phyloP scores from a whole-genome alignment of 169 alveolate species.

The Plasmodium blacklocki region DNA sequence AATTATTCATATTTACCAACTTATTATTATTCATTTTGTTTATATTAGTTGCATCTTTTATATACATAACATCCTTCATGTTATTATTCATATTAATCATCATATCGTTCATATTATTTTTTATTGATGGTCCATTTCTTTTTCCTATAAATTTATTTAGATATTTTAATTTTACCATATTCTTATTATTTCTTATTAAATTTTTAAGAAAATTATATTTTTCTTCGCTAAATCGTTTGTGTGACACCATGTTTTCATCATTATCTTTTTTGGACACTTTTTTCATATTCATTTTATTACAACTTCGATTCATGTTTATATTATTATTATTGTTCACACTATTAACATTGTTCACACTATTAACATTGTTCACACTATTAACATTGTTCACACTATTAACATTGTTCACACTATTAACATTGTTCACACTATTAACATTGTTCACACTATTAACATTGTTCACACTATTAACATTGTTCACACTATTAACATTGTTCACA shows the following conservation, averaged over 20 bases:
- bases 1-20: neutral
- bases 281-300: constrained; percentile 18
- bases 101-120: too few species aligned
- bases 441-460: neutral
- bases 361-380: neutral
- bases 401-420: neutral
- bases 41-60: too few species aligned
- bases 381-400: neutral
- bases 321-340: neutral
- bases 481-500: too few species aligned
- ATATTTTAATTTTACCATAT: neutral
- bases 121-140: too few species aligned
- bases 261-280: constrained; percentile 1
- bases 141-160: too few species aligned
- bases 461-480: neutral
- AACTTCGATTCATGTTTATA: neutral
- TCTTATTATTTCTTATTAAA: neutral
- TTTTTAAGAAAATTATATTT: constrained; percentile 3
- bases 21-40: neutral
- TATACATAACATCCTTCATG: too few species aligned
- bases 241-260: constrained; percentile 4
- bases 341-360: neutral
- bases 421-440: neutral
- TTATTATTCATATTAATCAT: too few species aligned
- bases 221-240: constrained; percentile 27